phyloP scores from a whole-genome alignment of 306 rosid genomes.

The Cucurbita argyrosperma region DNA sequence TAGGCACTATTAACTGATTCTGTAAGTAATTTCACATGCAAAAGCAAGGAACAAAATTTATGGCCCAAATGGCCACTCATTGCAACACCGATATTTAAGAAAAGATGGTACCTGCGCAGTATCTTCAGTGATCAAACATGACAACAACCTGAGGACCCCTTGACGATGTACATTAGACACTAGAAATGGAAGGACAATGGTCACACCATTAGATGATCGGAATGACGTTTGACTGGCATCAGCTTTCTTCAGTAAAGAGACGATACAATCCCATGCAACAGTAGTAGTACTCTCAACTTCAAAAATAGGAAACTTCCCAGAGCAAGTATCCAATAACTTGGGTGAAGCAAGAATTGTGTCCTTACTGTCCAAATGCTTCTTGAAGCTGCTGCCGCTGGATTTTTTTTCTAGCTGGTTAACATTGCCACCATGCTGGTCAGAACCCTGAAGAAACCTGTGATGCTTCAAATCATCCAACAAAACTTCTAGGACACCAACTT shows the following conservation, averaged over 20 bases:
- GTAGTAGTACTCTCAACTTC: constrained; percentile 58
- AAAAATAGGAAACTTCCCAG: constrained; percentile 81
- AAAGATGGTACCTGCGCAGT: constrained; percentile 43
- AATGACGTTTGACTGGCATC: constrained; percentile 80
- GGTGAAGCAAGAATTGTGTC: constrained; percentile 85
- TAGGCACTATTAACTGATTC: not conserved
- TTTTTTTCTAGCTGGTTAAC: constrained; percentile 40
- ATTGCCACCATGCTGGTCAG: constrained; percentile 42
- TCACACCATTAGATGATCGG: constrained; percentile 71
- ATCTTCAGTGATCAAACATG: constrained; percentile 88
- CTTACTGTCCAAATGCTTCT: constrained; percentile 60
- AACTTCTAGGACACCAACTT: constrained; percentile 98
- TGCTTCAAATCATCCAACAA: constrained; percentile 88
- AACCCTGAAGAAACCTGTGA: constrained; percentile 52
- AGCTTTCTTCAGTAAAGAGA: constrained; percentile 77
- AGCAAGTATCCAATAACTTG: constrained; percentile 60
- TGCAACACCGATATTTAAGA: not conserved
- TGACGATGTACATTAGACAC: constrained; percentile 71
- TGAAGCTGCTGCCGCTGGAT: constrained; percentile 51
- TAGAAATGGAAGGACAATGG: constrained; percentile 68
- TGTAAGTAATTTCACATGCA: constrained; percentile 8
- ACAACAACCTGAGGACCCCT: constrained; percentile 81
- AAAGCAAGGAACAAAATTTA: not conserved
- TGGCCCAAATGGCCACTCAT: not conserved
- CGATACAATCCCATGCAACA: constrained; percentile 97